These are phyloP conservation scores for Macrolepiota fuliginosa DNA, from an alignment of 768 basidiomycete species.

Conservation along the genomic window DNA sequence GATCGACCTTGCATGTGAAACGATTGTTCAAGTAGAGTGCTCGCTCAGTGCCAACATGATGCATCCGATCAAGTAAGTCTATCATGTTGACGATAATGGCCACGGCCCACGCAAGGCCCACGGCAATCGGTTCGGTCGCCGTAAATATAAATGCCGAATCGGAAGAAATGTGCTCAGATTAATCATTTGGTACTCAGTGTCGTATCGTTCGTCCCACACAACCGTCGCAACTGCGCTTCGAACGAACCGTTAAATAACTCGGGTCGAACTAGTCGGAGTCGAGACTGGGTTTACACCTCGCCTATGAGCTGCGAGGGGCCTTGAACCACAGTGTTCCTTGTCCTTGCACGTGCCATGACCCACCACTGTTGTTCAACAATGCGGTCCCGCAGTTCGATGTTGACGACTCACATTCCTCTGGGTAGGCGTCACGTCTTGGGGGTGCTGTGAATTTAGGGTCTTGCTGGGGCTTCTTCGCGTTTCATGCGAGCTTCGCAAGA, in stretches of 20 bases:
- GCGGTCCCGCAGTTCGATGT: neutral
- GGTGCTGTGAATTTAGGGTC: neutral
- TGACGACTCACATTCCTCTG: neutral
- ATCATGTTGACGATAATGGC: neutral
- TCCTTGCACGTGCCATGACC: neutral
- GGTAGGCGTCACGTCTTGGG: neutral
- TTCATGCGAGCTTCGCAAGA: neutral
- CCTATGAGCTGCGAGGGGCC: neutral
- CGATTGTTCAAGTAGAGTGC: neutral
- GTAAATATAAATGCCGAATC: slow-evolving; percentile 3
- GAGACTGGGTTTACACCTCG: neutral
- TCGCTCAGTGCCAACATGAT: neutral
- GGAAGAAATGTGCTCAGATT: neutral
- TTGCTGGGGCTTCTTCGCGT: neutral
- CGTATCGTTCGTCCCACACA: neutral
- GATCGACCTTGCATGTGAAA: neutral
- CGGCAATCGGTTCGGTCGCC: neutral
- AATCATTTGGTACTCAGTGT: neutral
- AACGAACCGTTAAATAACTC: neutral
- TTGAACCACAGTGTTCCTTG: neutral
- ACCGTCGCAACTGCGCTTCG: neutral
- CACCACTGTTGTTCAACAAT: neutral
- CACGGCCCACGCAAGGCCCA: neutral
- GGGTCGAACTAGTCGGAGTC: neutral
- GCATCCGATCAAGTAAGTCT: neutral